Conservation (phyloP, 805 yeast species). For the Metschnikowia peoriensis region DNA sequence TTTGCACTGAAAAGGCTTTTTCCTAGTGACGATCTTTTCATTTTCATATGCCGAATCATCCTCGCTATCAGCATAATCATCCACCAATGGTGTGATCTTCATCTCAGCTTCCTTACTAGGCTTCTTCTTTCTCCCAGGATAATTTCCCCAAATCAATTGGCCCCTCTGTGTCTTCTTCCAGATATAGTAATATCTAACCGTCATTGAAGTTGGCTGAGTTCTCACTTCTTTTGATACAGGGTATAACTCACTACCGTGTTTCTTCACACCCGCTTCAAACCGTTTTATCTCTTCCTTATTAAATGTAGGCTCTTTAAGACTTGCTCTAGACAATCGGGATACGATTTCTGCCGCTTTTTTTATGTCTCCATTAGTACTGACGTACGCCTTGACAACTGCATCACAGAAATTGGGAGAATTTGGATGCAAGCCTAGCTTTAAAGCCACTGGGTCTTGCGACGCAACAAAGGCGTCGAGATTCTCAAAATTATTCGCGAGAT, state of each 20-base stretch:
- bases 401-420: slow-evolving; percentile 83
- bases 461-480: slow-evolving; percentile 54
- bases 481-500: slow-evolving; percentile 22
- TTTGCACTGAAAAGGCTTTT: slow-evolving; percentile 58
- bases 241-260: slow-evolving; percentile 75
- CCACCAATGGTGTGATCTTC: slow-evolving; percentile 23
- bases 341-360: slow-evolving; percentile 48
- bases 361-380: slow-evolving; percentile 51
- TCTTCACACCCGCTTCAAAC: slow-evolving; percentile 74
- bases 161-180: slow-evolving; percentile 90
- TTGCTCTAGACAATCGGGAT: slow-evolving; percentile 49
- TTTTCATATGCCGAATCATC: slow-evolving; percentile 74
- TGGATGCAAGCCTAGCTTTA: slow-evolving; percentile 49
- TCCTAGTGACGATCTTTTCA: slow-evolving; percentile 42
- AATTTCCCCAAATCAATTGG: slow-evolving; percentile 77
- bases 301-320: slow-evolving; percentile 77
- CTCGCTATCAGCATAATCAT: slow-evolving; percentile 56
- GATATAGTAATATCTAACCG: slow-evolving; percentile 82
- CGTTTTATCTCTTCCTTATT: slow-evolving; percentile 55
- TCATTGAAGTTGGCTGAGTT: slow-evolving; percentile 70
- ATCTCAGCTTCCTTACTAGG: slow-evolving; percentile 21
- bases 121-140: slow-evolving; percentile 68
- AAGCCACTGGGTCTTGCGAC: slow-evolving; percentile 57
- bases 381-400: slow-evolving; percentile 55
- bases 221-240: slow-evolving; percentile 71